Conservation (phyloP, 495 filamentous ascomycete genomes). For the Talaromyces adpressus region DNA sequence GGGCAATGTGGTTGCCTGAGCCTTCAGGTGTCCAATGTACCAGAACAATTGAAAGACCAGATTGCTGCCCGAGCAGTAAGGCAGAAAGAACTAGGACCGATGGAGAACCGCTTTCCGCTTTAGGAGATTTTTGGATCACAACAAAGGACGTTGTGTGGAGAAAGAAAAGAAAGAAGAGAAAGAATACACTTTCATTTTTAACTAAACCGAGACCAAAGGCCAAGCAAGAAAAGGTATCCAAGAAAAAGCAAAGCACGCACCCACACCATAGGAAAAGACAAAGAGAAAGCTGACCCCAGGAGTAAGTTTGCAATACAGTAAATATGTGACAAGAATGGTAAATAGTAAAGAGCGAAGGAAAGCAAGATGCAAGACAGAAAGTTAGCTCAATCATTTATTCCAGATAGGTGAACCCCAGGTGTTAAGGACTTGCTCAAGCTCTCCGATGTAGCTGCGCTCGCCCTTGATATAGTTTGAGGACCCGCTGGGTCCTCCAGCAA, state of each 20-base stretch:
- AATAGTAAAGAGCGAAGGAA: background rate
- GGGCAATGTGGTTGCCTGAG: background rate
- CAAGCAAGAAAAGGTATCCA: background rate
- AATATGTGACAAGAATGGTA: background rate
- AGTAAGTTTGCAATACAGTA: background rate
- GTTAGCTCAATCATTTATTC: background rate
- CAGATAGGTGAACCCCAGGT: slow-evolving; percentile 6
- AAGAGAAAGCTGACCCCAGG: background rate
- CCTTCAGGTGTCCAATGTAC: background rate
- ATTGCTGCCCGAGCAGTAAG: background rate
- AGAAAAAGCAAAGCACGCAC: background rate
- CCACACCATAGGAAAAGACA: background rate
- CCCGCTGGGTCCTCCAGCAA: background rate
- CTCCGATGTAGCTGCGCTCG: slow-evolving; percentile 12
- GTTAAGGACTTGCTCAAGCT: slow-evolving; percentile 6
- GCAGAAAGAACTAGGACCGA: background rate
- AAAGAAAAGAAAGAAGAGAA: background rate
- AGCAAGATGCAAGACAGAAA: background rate
- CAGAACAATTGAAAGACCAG: background rate
- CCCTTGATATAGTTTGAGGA: slow-evolving; percentile 11
- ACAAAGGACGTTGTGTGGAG: background rate
- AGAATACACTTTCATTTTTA: background rate
- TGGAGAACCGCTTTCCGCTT: background rate
- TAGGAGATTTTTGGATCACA: background rate
- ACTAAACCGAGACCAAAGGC: background rate